A percentile compares a stretch with the other conserved stretches of the same genome.
Conservation (phyloP, 2,329 filamentous ascomycete species). For the Aotearoamyces nothofagi region DNA sequence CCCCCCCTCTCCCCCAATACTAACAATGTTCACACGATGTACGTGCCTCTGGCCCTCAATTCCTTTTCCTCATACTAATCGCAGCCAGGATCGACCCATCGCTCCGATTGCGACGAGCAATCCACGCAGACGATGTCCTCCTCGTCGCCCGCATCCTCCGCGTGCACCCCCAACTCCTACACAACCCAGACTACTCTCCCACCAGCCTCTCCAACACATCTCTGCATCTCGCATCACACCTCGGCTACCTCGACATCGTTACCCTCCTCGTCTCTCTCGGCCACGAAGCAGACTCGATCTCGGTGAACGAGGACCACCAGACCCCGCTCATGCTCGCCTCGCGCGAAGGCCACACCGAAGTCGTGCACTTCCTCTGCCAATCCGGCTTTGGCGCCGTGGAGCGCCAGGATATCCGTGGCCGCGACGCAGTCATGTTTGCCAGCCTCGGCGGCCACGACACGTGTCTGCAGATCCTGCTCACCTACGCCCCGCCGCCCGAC, state of each 20-base stretch:
- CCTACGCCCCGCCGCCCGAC: slow-evolving; percentile 30
- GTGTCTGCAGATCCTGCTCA: slow-evolving; percentile 47
- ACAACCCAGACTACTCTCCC: slow-evolving; percentile 59
- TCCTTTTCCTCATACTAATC: background rate
- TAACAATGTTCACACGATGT: slow-evolving; percentile 2
- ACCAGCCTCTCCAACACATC: slow-evolving; percentile 63
- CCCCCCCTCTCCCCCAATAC: no score
- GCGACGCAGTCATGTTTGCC: slow-evolving; percentile 59
- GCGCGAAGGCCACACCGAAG: slow-evolving; percentile 51
- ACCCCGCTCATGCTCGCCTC: slow-evolving; percentile 74
- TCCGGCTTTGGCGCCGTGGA: slow-evolving; percentile 34
- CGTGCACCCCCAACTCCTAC: slow-evolving; percentile 54
- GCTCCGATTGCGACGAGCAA: slow-evolving; percentile 67
- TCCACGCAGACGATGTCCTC: slow-evolving; percentile 53
- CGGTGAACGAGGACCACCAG: slow-evolving; percentile 64
- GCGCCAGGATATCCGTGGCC: slow-evolving; percentile 49
- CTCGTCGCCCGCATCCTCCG: slow-evolving; percentile 66
- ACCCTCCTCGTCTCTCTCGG: slow-evolving; percentile 55
- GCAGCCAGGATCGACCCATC: slow-evolving; percentile 57
- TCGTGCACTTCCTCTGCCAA: slow-evolving; percentile 57
- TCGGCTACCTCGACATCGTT: slow-evolving; percentile 56
- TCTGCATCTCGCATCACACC: slow-evolving; percentile 63
- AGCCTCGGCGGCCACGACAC: slow-evolving; percentile 46
- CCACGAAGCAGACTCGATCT: slow-evolving; percentile 55
- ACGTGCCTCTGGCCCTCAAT: background rate